Evolutionary conservation across 73 alveolate species (phyloP), one percentile per base, ranked within the genome.

Genomic region (Breviolum minutum): DNA sequence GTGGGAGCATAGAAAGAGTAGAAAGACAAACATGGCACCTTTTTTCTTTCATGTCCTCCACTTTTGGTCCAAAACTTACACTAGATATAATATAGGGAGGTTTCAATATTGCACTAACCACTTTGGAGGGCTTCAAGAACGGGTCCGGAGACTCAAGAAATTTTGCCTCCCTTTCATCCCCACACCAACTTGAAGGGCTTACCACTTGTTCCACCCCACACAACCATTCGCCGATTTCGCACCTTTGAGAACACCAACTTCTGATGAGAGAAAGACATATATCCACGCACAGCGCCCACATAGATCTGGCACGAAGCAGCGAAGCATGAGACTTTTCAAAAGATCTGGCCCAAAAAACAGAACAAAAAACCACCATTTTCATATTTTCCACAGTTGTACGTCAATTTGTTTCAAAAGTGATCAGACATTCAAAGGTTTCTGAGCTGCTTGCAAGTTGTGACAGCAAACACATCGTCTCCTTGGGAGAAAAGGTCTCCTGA

Each of bases 161-260:
- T 40, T 0, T 40, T 40, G 54, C 54, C 54, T 40, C 54, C 54
- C 3, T 40, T 40, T 40, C 54, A 40, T 40, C 54, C 54, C 54
- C 54, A 40, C 54, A 40, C 54, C 54, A 40, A 40, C 54, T 40
- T 40, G 54, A n/a, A n/a, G n/a, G n/a, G n/a, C n/a, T n/a, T n/a
- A n/a, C n/a, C n/a, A n/a, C n/a, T n/a, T n/a, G 54, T 40, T 40
- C 54, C 54, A 40, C 54, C 54, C 54, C 54, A 40, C 54, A 0
- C 54, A 40, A 40, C 54, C 54, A 40, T 40, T 40, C 54, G 0
- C 54, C 54, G 54, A 40, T 40, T 40, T 29, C 74, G 63, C 61
- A 29, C 98, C 98, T 92, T 92, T 32, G 98, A 92, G 98, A 74
- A 92, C 32, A 92, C 98, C 22, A 92, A 77, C 61, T 92, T 92